Percentiles rank a stretch among this genome's conserved stretches.
Conservation (phyloP, 2,329 filamentous ascomycete species). For the Zymoseptoria ardabiliae region DNA sequence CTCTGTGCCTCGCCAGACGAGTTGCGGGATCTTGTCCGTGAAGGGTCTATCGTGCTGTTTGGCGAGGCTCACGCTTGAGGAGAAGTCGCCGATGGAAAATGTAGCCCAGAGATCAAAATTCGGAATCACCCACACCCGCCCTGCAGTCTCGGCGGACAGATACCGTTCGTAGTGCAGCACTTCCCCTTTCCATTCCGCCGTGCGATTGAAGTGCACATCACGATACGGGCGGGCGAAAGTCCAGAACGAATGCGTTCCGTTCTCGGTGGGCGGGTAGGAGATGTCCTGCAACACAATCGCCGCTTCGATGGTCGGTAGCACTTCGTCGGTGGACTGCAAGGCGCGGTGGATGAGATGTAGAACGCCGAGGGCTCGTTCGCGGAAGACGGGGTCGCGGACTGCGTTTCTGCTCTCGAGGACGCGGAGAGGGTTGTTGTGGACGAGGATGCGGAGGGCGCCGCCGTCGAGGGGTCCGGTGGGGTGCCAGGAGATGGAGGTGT, state of each 20-base stretch:
- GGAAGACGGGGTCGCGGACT: slow-evolving; percentile 5
- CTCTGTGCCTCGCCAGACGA: slow-evolving; percentile 22
- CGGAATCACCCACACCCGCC: slow-evolving; percentile 10
- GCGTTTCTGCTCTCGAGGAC: slow-evolving; percentile 13
- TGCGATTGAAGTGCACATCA: slow-evolving; percentile 4
- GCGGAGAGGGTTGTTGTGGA: slow-evolving; percentile 15
- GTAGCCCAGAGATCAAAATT: slow-evolving; percentile 12
- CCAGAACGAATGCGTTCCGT: slow-evolving; percentile 9
- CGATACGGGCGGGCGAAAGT: slow-evolving; percentile 4
- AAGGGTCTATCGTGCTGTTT: slow-evolving; percentile 11
- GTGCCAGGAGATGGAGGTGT: slow-evolving; percentile 18
- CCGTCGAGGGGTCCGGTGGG: slow-evolving; percentile 7
- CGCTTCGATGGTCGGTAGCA: slow-evolving; percentile 16
- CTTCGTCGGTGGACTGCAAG: slow-evolving; percentile 11
- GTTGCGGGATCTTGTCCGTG: slow-evolving; percentile 17
- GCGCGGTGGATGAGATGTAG: slow-evolving; percentile 14
- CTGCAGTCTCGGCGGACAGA: neutral
- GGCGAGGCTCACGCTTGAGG: too few relatives aligned
- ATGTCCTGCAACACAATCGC: slow-evolving; percentile 12
- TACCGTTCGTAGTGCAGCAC: slow-evolving; percentile 2
- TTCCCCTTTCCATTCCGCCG: neutral
- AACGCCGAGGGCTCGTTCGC: slow-evolving; percentile 7
- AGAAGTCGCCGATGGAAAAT: too few relatives aligned
- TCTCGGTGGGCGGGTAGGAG: slow-evolving; percentile 8
- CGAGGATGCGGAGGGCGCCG: slow-evolving; percentile 13